Evolutionary conservation across 192 early-diverging fungal genomes (phyloP).

Genomic region (Fimicolochytrium jonesii): DNA sequence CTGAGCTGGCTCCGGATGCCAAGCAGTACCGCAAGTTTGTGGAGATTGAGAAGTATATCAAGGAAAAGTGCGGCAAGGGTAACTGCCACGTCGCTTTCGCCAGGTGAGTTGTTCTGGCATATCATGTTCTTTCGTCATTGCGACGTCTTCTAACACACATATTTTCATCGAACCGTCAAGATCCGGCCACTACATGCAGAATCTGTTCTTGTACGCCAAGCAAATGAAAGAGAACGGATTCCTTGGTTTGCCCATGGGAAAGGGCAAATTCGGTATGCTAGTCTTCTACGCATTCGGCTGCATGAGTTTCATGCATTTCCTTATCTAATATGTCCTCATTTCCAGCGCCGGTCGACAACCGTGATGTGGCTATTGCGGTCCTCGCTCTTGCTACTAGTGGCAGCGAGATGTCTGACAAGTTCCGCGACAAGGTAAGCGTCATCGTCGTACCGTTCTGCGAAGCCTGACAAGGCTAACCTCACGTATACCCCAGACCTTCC

Average conservation of each 20-base stretch:
- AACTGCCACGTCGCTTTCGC: not conserved
- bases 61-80: not conserved
- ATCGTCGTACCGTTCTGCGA: not conserved
- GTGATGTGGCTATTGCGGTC: not conserved
- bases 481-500: not conserved
- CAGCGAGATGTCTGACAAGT: not conserved
- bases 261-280: constrained; percentile 5
- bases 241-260: not conserved
- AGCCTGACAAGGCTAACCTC: not conserved
- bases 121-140: no score
- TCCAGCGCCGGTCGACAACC: no score
- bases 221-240: not conserved
- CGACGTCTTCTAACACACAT: no score
- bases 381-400: not conserved
- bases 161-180: no score
- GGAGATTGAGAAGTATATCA: not conserved
- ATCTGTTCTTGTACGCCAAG: constrained; percentile 6
- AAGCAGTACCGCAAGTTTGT: not conserved
- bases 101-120: no score
- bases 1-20: not conserved
- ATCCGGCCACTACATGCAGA: constrained; percentile 13
- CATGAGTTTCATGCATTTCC: no score
- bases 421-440: not conserved
- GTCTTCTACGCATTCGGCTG: no score
- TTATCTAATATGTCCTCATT: no score